Evolutionary conservation across 2,329 filamentous ascomycete species (phyloP), one percentile per base, ranked within the genome.

Genomic region (Colletotrichum shisoi): DNA sequence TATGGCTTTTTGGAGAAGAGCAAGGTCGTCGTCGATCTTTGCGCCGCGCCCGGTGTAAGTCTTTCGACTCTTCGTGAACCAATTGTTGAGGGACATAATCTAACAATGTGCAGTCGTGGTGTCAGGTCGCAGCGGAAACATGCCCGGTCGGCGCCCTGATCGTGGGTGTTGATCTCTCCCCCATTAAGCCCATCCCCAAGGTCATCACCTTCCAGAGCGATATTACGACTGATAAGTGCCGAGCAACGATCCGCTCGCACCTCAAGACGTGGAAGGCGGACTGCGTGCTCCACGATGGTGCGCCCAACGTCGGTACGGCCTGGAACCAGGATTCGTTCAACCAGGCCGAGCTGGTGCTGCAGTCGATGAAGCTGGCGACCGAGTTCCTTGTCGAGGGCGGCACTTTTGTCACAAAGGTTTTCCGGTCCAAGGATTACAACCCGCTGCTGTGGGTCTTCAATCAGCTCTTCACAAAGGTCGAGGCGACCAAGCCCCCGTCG

Each of bases 311-410:
- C 65, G 95, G 95, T 88, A 94, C 93, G 0, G 94, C 95, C 0
- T 99, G 95, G 95, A 91, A 94, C 49, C 95, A 99, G 81, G 95
- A 99, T 83, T 95, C 95, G 51, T 99, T 97, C 85, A 94, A 94
- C 70, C 95, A 99, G 80, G 95, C 94, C 67, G 94, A 98, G 80
- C 83, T 99, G 59, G 93, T 91, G 13, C 82, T 99, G 62, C 92
- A 97, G 76, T 91, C 92, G 9, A 85, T 99, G 84, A 97, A 96
- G 78, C 83, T 99, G 64, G 95, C 95, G 3, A 97, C 93, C 0
- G 94, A 99, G 72, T 99, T 99, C 73, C 80, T 99, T 65, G 85
- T 88, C 19, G 91, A 94, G 76, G 93, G 94, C 52, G 95, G 95
- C 70, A 94, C 90, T 9, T 98, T 98, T 71, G 94, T 98, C 51